Base-by-base conservation (phyloP, 768 basidiomycete species). In the Fomitopsis pulvina region DNA sequence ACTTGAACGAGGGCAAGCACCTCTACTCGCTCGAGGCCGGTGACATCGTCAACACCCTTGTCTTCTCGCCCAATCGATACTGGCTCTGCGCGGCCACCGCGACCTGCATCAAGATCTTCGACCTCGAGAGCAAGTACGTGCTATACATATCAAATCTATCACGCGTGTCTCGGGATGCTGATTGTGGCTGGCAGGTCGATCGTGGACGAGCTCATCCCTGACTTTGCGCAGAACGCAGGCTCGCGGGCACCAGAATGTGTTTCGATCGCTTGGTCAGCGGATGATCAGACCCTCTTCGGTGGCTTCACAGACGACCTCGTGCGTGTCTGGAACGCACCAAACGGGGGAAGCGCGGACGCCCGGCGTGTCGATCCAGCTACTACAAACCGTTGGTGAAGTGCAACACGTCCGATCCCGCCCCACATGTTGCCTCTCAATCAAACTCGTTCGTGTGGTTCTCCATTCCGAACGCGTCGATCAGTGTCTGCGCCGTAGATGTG, bases 21-120 rank as follows among this genome's bases (percentile, higher is more conserved):
- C 85, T 99, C 64, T 99, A 99, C 81, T 97, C 93, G 47, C 87
- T 99, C 52, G 96, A 99, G 71, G 96, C 96, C 42, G 94, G 94
- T 53, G 92, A 99, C 68, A 76, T 93, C 60, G 94, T 99, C 81
- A 97, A 99, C 68, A 92, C 96, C 53, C 88, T 99, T 59, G 96
- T 98, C 68, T 99, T 99, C 81, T 94, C 92, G 14, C 96, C 96
- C 53, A 99, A 99, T 81, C 87, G 95, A 52, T 99, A 99, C 87
- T 99, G 96, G 96, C 77, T 99, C 57, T 99, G 96, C 68, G 96
- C 96, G 61, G 96, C 96, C 57, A 98, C 96, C 56, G 81, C 91
- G 56, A 91, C 85, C 68, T 92, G 90, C 68, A 89, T 98, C 73
- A 98, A 98, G 77, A 98, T 99, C 71, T 99, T 98, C 66, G 96